phyloP scores from a whole-genome alignment of 805 yeast genomes.

The Clavispora carvajalis region DNA sequence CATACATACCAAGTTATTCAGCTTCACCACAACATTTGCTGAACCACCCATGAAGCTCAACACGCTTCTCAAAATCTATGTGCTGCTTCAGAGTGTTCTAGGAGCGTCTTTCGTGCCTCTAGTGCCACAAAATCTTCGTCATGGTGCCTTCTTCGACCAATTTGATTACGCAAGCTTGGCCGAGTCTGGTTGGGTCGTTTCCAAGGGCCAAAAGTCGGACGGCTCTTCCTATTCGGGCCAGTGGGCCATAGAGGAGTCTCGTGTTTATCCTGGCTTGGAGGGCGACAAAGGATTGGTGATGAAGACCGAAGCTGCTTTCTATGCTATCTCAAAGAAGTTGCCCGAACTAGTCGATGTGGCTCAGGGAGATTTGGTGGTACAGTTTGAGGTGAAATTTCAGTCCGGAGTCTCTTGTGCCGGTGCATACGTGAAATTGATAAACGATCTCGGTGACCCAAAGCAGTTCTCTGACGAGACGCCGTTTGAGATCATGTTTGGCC shows the following conservation, averaged over 20 bases:
- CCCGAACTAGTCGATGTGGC: conserved; percentile 58
- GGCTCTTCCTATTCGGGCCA: conserved; percentile 63
- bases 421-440: conserved; percentile 74
- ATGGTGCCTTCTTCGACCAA: conserved; percentile 60
- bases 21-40: background rate
- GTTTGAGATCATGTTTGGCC: conserved; percentile 89
- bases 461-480: conserved; percentile 64
- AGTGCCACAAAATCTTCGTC: background rate
- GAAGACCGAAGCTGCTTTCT: conserved; percentile 71
- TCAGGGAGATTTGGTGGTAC: conserved; percentile 67
- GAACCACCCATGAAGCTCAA: background rate
- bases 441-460: conserved; percentile 30
- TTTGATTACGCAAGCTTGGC: conserved; percentile 32
- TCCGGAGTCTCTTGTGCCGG: conserved; percentile 82
- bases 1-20: background rate
- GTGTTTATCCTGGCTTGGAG: conserved; percentile 47
- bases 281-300: conserved; percentile 75
- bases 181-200: conserved; percentile 41
- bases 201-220: conserved; percentile 45
- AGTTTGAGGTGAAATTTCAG: conserved; percentile 85
- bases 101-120: background rate
- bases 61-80: background rate
- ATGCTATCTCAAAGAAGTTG: conserved; percentile 69
- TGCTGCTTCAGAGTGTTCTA: background rate
- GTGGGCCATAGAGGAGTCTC: conserved; percentile 69